A percentile compares a stretch with the other conserved stretches of the same genome.
phyloP scores from a whole-genome alignment of 805 yeast species.

The Schwanniomyces yamadae region DNA sequence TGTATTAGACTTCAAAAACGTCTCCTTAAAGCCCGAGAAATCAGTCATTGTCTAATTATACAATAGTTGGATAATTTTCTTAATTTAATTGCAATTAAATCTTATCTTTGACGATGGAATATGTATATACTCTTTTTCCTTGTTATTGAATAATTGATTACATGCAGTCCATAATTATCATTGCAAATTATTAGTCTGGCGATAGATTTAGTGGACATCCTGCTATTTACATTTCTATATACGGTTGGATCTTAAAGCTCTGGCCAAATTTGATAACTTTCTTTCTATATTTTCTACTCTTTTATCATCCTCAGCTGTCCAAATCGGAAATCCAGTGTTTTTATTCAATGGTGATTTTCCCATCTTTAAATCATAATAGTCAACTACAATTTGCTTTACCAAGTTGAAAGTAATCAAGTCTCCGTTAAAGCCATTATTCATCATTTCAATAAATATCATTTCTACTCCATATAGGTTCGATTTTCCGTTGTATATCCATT shows the following conservation, averaged over 20 bases:
- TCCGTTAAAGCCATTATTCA: slow-evolving; percentile 40
- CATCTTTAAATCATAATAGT: slow-evolving; percentile 33
- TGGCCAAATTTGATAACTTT: slow-evolving; percentile 11
- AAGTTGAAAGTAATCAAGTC: slow-evolving; percentile 35
- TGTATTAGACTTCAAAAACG: slow-evolving; percentile 12
- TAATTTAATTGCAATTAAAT: no score
- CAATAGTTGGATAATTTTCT: no score
- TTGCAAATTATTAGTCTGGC: no score
- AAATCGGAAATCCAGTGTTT: slow-evolving; percentile 27
- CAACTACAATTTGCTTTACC: slow-evolving; percentile 32
- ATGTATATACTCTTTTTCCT: no score
- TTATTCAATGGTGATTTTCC: slow-evolving; percentile 24
- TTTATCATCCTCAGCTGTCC: slow-evolving; percentile 38
- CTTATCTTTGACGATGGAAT: no score
- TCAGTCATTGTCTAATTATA: no score
- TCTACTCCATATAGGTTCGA: slow-evolving; percentile 34
- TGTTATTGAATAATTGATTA: no score
- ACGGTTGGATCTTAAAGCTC: background rate
- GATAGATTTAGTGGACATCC: no score
- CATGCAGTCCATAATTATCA: no score
- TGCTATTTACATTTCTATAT: slow-evolving; percentile 1
- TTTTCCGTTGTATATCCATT: slow-evolving; percentile 41
- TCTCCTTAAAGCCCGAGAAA: slow-evolving; percentile 18
- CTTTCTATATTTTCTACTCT: slow-evolving; percentile 24
- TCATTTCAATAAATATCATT: slow-evolving; percentile 36